These are phyloP conservation scores for Hydrangea macrophylla DNA, from an alignment of 148 eudicot species.

Conservation along the genomic window DNA sequence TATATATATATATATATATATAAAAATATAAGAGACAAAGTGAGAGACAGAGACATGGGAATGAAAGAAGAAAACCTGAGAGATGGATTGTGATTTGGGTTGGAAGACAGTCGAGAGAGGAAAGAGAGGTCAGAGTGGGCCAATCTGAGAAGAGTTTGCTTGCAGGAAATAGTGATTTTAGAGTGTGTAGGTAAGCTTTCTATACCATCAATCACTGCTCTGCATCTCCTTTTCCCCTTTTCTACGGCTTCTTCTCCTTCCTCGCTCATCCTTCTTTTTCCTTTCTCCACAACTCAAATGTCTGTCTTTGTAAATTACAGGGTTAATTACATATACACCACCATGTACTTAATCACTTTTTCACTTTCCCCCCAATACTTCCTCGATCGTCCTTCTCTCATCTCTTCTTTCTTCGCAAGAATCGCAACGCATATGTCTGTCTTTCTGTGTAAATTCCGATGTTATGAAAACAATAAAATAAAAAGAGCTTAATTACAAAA, in stretches of 20 bases:
- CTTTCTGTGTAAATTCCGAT: no score
- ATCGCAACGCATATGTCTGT: no score
- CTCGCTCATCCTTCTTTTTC: conserved; percentile 8
- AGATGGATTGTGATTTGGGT: conserved; percentile 6
- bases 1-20: not conserved
- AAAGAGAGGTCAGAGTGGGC: conserved; percentile 67
- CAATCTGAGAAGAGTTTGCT: conserved; percentile 53
- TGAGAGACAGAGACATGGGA: no score
- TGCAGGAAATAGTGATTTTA: conserved; percentile 43
- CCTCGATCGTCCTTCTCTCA: no score
- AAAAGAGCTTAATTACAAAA: no score
- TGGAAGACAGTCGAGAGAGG: conserved; percentile 40
- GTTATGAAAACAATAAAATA: no score
- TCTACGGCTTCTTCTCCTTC: not conserved
- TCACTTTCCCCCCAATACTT: no score
- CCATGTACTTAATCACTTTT: no score
- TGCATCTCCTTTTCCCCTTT: conserved; percentile 42
- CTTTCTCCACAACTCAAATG: no score
- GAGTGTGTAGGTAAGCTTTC: conserved; percentile 24
- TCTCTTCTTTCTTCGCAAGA: no score
- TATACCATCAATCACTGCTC: conserved; percentile 32
- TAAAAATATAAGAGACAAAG: not conserved
- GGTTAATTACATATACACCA: no score
- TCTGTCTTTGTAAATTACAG: no score
- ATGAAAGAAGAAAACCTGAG: conserved; percentile 27